These are phyloP conservation scores for Huntiella bhutanensis DNA, from an alignment of 2,329 filamentous ascomycete genomes.

Conservation along the genomic window DNA sequence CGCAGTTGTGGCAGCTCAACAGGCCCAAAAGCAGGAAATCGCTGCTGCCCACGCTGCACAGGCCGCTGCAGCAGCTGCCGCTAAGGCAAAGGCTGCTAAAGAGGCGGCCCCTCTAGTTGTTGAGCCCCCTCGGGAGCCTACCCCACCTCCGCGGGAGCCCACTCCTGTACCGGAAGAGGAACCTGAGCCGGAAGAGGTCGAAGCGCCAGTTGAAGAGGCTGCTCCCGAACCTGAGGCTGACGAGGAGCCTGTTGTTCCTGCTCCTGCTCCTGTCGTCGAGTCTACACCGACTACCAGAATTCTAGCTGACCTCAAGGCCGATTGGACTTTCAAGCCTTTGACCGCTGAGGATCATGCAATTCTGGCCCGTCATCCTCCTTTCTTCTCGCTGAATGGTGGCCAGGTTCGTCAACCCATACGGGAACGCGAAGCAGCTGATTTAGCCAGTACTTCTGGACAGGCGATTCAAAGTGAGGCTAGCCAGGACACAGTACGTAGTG, in stretches of 20 bases:
- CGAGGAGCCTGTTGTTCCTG: neutral
- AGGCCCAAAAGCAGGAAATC: neutral
- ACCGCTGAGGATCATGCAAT: constrained; percentile 12
- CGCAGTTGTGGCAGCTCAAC: neutral
- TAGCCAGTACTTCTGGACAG: neutral
- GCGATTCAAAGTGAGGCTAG: constrained; percentile 29
- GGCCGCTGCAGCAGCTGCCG: constrained; percentile 11
- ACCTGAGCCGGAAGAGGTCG: neutral
- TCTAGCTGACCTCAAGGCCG: constrained; percentile 12
- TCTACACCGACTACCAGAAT: constrained; percentile 8
- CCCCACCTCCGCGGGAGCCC: too few relatives aligned
- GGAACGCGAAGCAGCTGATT: constrained; percentile 25
- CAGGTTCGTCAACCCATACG: constrained; percentile 62
- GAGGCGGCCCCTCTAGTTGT: constrained; percentile 1
- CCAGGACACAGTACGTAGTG: constrained; percentile 26
- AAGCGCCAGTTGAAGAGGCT: neutral
- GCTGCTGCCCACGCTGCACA: neutral
- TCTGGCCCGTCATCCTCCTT: constrained; percentile 33
- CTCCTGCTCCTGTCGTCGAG: neutral
- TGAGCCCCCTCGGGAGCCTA: neutral
- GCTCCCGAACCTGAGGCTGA: constrained; percentile 2
- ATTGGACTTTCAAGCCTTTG: constrained; percentile 12
- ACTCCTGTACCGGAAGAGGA: too few relatives aligned
- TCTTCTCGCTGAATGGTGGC: constrained; percentile 71
- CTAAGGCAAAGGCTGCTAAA: constrained; percentile 5